phyloP scores from a whole-genome alignment of 768 basidiomycete genomes.

The Trametes punicea region DNA sequence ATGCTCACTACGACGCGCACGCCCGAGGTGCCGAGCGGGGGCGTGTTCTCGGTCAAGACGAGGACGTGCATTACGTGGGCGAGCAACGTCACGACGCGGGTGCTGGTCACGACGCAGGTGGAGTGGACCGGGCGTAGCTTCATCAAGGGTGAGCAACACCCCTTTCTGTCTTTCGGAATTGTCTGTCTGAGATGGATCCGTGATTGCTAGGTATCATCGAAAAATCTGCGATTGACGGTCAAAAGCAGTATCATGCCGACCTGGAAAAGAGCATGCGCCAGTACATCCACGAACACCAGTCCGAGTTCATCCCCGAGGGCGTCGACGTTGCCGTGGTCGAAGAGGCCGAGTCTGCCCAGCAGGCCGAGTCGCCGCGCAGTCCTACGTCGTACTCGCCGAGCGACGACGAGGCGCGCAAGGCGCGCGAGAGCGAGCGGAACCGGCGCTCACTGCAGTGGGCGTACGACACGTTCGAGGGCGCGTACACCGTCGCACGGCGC shows the following conservation, averaged over 20 bases:
- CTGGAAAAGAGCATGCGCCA: slow-evolving; percentile 80
- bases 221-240: slow-evolving; percentile 85
- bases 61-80: slow-evolving; percentile 96
- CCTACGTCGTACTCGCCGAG: slow-evolving; percentile 17
- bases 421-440: slow-evolving; percentile 65
- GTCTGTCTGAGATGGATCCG: not conserved
- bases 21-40: slow-evolving; percentile 93
- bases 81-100: slow-evolving; percentile 65
- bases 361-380: slow-evolving; percentile 17
- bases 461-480: slow-evolving; percentile 80
- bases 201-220: slow-evolving; percentile 82
- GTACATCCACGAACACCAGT: slow-evolving; percentile 86
- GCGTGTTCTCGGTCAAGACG: slow-evolving; percentile 92
- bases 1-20: slow-evolving; percentile 89
- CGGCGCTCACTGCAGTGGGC: slow-evolving; percentile 83
- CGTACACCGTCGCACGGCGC: slow-evolving; percentile 64
- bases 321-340: slow-evolving; percentile 58
- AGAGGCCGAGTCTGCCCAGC: slow-evolving; percentile 37
- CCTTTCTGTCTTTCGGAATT: not conserved
- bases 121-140: slow-evolving; percentile 98
- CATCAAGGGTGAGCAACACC: slow-evolving; percentile 69
- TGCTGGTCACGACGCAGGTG: slow-evolving; percentile 86
- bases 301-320: slow-evolving; percentile 87
- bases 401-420: slow-evolving; percentile 42
- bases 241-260: slow-evolving; percentile 80